Conservation (phyloP, 805 yeast genomes). For the Candida suzukii region DNA sequence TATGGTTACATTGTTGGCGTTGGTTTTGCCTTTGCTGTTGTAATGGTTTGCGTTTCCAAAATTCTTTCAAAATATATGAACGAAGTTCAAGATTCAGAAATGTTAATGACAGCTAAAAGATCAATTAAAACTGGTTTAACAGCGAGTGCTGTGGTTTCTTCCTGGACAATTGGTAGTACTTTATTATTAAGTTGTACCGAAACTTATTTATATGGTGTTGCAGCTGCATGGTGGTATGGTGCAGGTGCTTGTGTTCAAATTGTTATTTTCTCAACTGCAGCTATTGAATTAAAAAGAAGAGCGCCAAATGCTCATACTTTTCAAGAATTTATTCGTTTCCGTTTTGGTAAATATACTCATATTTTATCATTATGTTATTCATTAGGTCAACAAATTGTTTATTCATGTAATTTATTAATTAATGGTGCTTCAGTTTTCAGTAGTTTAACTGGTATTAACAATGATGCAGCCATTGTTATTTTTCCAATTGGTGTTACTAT, state of each 20-base stretch:
- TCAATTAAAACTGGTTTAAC: conserved; percentile 29
- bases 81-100: conserved; percentile 36
- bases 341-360: conserved; percentile 27
- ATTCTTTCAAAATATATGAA: conserved; percentile 29
- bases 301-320: conserved; percentile 31
- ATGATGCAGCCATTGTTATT: conserved; percentile 26
- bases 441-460: conserved; percentile 26
- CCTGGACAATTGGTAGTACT: conserved; percentile 30
- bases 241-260: conserved; percentile 29
- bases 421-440: conserved; percentile 28
- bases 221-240: conserved; percentile 26
- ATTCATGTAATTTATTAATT: conserved; percentile 27
- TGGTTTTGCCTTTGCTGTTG: conserved; percentile 36
- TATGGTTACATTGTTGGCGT: conserved; percentile 38
- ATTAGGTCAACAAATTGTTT: conserved; percentile 20
- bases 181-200: conserved; percentile 22
- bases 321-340: conserved; percentile 24
- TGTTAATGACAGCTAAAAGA: conserved; percentile 31
- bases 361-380: conserved; percentile 19
- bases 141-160: conserved; percentile 29
- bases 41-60: conserved; percentile 29
- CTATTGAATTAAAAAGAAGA: conserved; percentile 26
- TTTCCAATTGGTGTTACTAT: conserved; percentile 30
- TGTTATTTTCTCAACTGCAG: conserved; percentile 24
- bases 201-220: conserved; percentile 27